Percentiles rank a stretch among this genome's conserved stretches.
Evolutionary conservation across 139 green algal genomes (phyloP).

Genomic region (Raphidocelis subcapitata): DNA sequence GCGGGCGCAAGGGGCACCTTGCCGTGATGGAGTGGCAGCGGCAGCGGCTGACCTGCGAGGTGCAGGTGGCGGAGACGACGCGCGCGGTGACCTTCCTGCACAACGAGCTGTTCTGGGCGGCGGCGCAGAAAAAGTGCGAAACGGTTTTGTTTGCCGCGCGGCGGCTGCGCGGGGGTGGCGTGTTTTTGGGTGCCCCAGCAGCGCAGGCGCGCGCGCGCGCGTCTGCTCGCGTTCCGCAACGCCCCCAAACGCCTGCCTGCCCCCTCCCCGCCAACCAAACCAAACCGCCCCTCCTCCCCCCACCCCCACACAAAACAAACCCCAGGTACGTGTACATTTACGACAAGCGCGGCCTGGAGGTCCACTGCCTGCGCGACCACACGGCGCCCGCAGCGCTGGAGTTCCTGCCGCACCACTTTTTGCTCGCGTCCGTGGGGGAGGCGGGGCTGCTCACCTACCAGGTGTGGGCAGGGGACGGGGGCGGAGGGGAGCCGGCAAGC

Average conservation of each 20-base stretch:
- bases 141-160: conserved; percentile 2
- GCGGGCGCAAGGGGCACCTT: conserved; percentile 86
- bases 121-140: conserved; percentile 90
- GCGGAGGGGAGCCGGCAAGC: no score
- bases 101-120: conserved; percentile 96
- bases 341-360: conserved; percentile 94
- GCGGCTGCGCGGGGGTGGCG: not conserved
- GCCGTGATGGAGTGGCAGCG: conserved; percentile 91
- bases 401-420: conserved; percentile 97
- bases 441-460: conserved; percentile 23
- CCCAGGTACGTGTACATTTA: conserved; percentile 99
- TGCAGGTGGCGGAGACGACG: conserved; percentile 91
- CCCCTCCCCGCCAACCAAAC: no score
- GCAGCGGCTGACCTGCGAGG: conserved; percentile 72
- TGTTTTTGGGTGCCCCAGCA: no score
- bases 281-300: no score
- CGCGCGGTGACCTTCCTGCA: conserved; percentile 91
- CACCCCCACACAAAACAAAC: no score
- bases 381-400: conserved; percentile 60
- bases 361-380: conserved; percentile 91
- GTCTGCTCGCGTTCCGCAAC: no score
- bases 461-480: no score
- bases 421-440: conserved; percentile 84
- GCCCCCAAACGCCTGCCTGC: no score
- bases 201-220: no score